Base-by-base conservation (phyloP, 768 basidiomycete species). In the Collybiopsis luxurians region DNA sequence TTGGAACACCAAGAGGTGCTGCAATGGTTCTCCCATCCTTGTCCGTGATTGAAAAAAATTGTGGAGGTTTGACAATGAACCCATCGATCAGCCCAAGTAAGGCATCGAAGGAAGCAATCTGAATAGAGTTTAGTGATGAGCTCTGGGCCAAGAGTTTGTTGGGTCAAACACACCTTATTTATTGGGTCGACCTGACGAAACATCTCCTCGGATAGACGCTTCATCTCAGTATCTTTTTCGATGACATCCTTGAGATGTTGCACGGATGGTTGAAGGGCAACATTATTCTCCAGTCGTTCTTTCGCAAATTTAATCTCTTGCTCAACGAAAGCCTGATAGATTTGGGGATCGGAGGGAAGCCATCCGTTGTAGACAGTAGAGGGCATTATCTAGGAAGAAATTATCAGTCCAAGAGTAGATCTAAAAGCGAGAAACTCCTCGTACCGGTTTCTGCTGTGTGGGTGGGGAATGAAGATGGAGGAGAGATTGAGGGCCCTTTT, bases 311-410 rank as follows among this genome's bases (percentile, higher is more conserved):
- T 26, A 15, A 9, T 17, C 23, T 27, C 34, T 50, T 26, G 28
- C 17, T 17, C 47, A 12, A 19, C 24, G 2, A 1, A 1, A 7
- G 28, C 40, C 17, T 28, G 24, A 28, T 55, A 46, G 23, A 59
- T 31, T 24, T 10, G 19, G 40, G 1, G 53, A 44, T 50, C 27
- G 11, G 28, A 17, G 10, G 58, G 58, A 30, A 46, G 26, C 58
- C 53, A 59, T 46, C 58, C 58, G 40, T 53, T 43, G 24, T 59
- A 59, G 51, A n/a, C n/a, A n/a, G n/a, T n/a, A n/a, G n/a, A n/a
- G n/a, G n/a, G n/a, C n/a, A n/a, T n/a, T n/a, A n/a, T n/a, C n/a
- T n/a, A n/a, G n/a, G n/a, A n/a, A n/a, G n/a, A n/a, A n/a, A n/a
- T n/a, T n/a, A n/a, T n/a, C n/a, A n/a, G n/a, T n/a, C n/a, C n/a